Percentiles rank a stretch among this genome's conserved stretches.
phyloP scores from a whole-genome alignment of 176 grass and related monocot genomes.

The Dactylis glomerata region DNA sequence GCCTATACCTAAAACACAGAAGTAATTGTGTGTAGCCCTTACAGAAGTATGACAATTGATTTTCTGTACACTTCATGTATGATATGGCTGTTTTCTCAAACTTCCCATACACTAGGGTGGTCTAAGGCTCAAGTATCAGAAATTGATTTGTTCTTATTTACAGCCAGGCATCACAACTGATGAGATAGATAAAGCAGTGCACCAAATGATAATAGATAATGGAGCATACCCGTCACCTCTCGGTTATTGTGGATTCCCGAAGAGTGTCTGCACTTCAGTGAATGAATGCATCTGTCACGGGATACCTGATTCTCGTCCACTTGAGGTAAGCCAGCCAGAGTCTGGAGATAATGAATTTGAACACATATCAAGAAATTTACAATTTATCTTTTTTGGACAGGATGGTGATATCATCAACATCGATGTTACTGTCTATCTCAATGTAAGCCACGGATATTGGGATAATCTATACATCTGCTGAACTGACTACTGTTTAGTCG shows the following conservation, averaged over 20 bases:
- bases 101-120: not conserved
- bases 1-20: not conserved
- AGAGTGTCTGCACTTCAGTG: conserved; percentile 93
- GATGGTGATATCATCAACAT: conserved; percentile 99
- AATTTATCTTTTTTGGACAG: conserved; percentile 41
- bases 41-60: not conserved
- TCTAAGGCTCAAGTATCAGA: conserved; percentile 19
- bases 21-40: conserved; percentile 2
- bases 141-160: conserved; percentile 42
- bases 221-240: conserved; percentile 94
- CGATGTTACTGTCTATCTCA: conserved; percentile 94
- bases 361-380: conserved; percentile 9
- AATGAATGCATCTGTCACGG: conserved; percentile 99
- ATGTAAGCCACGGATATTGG: conserved; percentile 50
- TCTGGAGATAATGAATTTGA: not conserved
- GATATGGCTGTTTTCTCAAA: conserved; percentile 9
- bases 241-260: conserved; percentile 86
- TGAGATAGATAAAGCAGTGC: conserved; percentile 95
- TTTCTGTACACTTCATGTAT: conserved; percentile 23
- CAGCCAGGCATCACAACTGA: conserved; percentile 95
- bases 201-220: conserved; percentile 91
- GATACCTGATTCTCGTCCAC: conserved; percentile 86
- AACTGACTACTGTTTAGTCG: conserved; percentile 4
- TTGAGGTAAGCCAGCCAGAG: conserved; percentile 59
- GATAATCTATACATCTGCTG: not conserved